Conservation (phyloP, 2,329 filamentous ascomycete genomes). For the Diaporthe batatas region DNA sequence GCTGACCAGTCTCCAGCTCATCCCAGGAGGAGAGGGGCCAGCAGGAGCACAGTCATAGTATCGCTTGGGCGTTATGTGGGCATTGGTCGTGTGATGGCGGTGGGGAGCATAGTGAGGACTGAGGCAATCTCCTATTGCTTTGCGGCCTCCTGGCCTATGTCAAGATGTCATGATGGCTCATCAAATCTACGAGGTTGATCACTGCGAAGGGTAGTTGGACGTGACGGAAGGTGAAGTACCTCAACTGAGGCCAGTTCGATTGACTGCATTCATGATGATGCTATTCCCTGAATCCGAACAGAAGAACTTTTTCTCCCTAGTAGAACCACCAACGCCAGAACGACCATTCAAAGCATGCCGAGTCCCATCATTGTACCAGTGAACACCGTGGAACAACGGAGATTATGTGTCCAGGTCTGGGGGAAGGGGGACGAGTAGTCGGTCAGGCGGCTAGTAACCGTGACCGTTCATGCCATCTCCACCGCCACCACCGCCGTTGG, state of each 20-base stretch:
- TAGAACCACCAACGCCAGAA: conserved; percentile 32
- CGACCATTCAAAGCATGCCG: conserved; percentile 22
- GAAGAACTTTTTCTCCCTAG: neutral
- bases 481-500: conserved; percentile 47
- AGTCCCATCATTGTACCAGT: neutral
- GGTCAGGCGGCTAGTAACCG: conserved; percentile 43
- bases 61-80: conserved; percentile 13
- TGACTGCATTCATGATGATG: conserved; percentile 22
- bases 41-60: conserved; percentile 50
- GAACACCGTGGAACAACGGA: neutral
- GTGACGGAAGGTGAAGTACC: neutral
- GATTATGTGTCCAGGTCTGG: neutral
- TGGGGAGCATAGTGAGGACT: neutral
- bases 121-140: neutral
- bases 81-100: neutral
- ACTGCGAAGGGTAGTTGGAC: neutral
- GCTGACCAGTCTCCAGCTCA: conserved; percentile 66
- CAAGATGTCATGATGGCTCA: neutral
- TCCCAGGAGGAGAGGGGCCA: conserved; percentile 83
- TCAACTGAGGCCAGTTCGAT: neutral
- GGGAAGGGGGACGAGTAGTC: neutral
- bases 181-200: neutral
- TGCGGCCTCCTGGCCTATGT: neutral
- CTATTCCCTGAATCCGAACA: conserved; percentile 10
- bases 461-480: conserved; percentile 45